These are phyloP conservation scores for Murraya paniculata DNA, from an alignment of 345 rosid species.

Conservation along the genomic window DNA sequence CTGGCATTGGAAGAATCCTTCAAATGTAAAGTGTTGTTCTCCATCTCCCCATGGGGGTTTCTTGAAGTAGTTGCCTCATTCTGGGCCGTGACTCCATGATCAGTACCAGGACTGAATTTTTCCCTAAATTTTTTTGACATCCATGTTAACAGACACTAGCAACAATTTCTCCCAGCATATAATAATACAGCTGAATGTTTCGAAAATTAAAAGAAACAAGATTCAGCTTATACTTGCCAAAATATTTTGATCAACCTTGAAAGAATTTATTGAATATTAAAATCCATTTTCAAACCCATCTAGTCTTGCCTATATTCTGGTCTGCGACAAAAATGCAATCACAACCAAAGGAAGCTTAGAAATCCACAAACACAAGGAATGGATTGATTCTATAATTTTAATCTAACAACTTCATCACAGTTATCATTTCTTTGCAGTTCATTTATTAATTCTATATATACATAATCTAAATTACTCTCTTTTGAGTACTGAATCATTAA, in stretches of 20 bases:
- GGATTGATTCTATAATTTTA: neutral
- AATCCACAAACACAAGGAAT: neutral
- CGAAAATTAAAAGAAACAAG: neutral
- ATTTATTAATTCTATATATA: neutral
- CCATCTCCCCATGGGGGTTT: neutral
- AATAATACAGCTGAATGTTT: neutral
- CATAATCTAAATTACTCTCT: neutral
- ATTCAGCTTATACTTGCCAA: neutral
- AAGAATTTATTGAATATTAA: neutral
- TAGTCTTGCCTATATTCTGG: neutral
- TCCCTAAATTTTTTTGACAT: conserved; percentile 35
- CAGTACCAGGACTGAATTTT: conserved; percentile 37
- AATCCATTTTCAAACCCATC: neutral
- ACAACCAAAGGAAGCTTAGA: neutral
- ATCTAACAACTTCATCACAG: neutral
- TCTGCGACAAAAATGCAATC: neutral
- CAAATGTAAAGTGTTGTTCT: neutral
- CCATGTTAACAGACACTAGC: neutral
- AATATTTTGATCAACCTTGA: neutral
- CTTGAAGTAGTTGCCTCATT: conserved; percentile 14
- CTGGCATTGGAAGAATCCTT: conserved; percentile 20
- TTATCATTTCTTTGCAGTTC: neutral
- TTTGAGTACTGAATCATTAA: neutral
- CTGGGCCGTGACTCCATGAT: conserved; percentile 17
- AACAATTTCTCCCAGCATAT: neutral